Percentiles rank a stretch among this genome's conserved stretches.
These are phyloP conservation scores for Fusarium sp. DNA, from an alignment of 2,329 filamentous ascomycete genomes.

Conservation along the genomic window DNA sequence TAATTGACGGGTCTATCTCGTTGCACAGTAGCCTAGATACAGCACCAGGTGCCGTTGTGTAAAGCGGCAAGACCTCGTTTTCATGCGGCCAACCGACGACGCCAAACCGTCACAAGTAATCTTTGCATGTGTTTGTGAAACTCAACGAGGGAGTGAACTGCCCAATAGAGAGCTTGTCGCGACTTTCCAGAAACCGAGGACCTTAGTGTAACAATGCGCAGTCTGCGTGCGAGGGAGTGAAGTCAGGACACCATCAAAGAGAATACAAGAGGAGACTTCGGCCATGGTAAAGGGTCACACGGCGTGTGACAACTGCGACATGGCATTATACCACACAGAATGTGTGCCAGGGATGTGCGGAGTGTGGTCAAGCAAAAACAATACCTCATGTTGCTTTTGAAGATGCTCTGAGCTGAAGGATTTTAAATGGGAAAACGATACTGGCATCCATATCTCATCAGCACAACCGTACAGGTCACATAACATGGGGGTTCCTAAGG, in stretches of 20 bases:
- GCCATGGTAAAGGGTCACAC: conserved; percentile 34
- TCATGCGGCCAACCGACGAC: conserved; percentile 32
- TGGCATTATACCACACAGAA: conserved; percentile 13
- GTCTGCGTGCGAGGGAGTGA: conserved; percentile 26
- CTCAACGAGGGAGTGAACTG: conserved; percentile 29
- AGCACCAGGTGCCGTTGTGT: conserved; percentile 43
- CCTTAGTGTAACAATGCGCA: conserved; percentile 32
- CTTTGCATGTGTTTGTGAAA: conserved; percentile 28
- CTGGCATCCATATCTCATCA: conserved; percentile 20
- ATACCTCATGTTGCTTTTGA: conserved; percentile 5
- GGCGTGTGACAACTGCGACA: conserved; percentile 17
- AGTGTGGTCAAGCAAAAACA: conserved; percentile 22
- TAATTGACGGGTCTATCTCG: conserved; percentile 13
- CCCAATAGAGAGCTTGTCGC: conserved; percentile 45
- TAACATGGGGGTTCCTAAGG: background rate
- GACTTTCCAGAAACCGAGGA: conserved; percentile 41
- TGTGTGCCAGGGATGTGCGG: conserved; percentile 10
- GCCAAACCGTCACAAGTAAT: conserved; percentile 29
- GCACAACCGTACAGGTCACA: conserved; percentile 13
- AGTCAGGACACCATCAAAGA: conserved; percentile 12
- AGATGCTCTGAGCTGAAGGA: conserved; percentile 9
- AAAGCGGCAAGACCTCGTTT: conserved; percentile 45
- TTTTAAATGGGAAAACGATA: conserved; percentile 13
- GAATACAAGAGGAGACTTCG: conserved; percentile 6
- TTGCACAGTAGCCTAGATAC: conserved; percentile 42